Conservation (phyloP, 169 alveolate species). For the Theileria sp. region DNA sequence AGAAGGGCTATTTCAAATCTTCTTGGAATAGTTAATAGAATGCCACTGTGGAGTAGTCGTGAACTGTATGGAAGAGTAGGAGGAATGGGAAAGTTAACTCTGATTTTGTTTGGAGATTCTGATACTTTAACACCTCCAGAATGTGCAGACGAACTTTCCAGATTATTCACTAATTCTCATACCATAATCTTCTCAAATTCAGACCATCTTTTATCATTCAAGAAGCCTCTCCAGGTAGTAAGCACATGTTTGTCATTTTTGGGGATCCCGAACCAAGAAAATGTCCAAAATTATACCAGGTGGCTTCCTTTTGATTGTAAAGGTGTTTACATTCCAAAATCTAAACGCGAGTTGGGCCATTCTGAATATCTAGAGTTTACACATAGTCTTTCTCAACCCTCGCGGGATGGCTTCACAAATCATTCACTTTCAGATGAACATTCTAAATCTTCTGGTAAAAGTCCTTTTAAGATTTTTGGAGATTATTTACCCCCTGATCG, state of each 20-base stretch:
- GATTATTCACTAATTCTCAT: conserved; percentile 51
- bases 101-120: conserved; percentile 49
- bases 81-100: conserved; percentile 47
- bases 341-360: conserved; percentile 18
- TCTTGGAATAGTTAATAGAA: conserved; percentile 70
- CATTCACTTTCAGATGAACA: not conserved
- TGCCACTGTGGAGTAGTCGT: conserved; percentile 75
- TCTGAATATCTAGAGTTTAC: conserved; percentile 10
- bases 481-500: not conserved
- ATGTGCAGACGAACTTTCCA: conserved; percentile 25
- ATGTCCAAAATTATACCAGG: conserved; percentile 11
- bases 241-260: conserved; percentile 62
- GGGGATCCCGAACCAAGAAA: conserved; percentile 30
- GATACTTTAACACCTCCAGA: conserved; percentile 59
- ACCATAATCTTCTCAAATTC: conserved; percentile 51
- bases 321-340: conserved; percentile 40
- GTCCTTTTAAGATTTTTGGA: conserved; percentile 15
- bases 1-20: conserved; percentile 63
- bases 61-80: conserved; percentile 71
- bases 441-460: not conserved
- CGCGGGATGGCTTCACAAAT: not conserved
- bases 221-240: conserved; percentile 49
- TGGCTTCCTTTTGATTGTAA: conserved; percentile 59
- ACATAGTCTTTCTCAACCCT: not conserved
- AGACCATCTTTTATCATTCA: conserved; percentile 49